A percentile compares a stretch with the other conserved stretches of the same genome.
Conservation (phyloP, 1,284 basidiomycete genomes). For the Cryptococcus floricola region DNA sequence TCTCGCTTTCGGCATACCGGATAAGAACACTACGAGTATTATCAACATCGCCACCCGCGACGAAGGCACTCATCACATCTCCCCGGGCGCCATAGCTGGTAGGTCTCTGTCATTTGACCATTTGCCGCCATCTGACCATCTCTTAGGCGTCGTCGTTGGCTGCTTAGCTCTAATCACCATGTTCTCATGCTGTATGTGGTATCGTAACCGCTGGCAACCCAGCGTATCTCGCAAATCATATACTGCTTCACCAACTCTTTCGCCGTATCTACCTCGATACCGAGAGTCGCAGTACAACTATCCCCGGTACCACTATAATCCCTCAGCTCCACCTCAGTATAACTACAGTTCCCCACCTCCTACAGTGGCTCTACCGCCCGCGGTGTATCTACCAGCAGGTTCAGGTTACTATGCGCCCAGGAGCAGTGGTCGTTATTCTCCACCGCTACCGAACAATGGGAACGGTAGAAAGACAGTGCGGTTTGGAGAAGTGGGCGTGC, state of each 20-base stretch:
- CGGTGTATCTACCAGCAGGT: no score
- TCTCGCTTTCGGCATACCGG: no score
- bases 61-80: no score
- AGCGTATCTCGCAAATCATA: not conserved
- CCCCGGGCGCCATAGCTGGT: not conserved
- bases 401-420: no score
- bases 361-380: no score
- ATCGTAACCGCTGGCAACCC: not conserved
- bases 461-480: no score
- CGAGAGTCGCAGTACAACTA: not conserved
- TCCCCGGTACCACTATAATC: not conserved
- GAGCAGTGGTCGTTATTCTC: no score
- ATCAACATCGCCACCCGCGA: no score
- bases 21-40: no score
- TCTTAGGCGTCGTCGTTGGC: not conserved
- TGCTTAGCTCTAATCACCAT: not conserved
- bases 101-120: not conserved
- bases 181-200: not conserved
- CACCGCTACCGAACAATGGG: no score
- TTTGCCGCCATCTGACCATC: not conserved
- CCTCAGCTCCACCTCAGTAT: not conserved
- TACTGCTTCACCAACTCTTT: not conserved
- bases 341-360: no score
- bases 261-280: not conserved
- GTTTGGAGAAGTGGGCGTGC: no score